A percentile compares a stretch with the other conserved stretches of the same genome.
These are phyloP conservation scores for Polytrichum formosum DNA, from an alignment of 225 moss, liverwort and hornwort species.

Conservation along the genomic window DNA sequence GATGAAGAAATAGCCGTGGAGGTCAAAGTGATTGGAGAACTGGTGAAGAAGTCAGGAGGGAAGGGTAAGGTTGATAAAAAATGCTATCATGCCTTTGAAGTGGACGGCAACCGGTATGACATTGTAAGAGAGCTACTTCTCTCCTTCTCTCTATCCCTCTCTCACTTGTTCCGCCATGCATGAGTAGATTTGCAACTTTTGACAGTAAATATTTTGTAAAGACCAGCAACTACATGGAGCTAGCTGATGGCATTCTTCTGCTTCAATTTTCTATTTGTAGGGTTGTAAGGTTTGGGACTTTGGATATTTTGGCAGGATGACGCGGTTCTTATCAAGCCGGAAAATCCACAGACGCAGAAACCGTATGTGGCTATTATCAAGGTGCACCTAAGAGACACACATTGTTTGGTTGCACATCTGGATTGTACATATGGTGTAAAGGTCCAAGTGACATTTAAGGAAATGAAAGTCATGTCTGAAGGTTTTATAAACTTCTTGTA, in stretches of 20 bases:
- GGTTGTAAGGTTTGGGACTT: neutral
- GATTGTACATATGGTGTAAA: neutral
- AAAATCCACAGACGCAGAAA: conserved; percentile 64
- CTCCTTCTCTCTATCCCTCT: neutral
- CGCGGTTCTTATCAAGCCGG: conserved; percentile 80
- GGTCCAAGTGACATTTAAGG: neutral
- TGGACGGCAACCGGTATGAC: conserved; percentile 60
- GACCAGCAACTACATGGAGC: too few species aligned
- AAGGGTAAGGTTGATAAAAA: conserved; percentile 50
- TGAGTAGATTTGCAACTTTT: neutral
- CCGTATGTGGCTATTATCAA: conserved; percentile 95
- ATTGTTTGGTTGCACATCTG: conserved; percentile 8
- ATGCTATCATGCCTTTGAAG: conserved; percentile 55
- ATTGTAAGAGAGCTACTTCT: conserved; percentile 44
- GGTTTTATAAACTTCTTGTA: too few species aligned
- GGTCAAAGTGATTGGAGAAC: conserved; percentile 56
- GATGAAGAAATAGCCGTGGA: conserved; percentile 56
- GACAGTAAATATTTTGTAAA: too few species aligned
- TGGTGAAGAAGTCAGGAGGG: conserved; percentile 48
- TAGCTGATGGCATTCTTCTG: neutral
- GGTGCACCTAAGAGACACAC: conserved; percentile 27
- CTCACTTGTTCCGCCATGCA: neutral
- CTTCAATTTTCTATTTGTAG: neutral
- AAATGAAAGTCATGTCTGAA: neutral
- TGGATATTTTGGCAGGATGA: conserved; percentile 66